Evolutionary conservation across 2,329 filamentous ascomycete species (phyloP).

Genomic region (Xylaria sp.): DNA sequence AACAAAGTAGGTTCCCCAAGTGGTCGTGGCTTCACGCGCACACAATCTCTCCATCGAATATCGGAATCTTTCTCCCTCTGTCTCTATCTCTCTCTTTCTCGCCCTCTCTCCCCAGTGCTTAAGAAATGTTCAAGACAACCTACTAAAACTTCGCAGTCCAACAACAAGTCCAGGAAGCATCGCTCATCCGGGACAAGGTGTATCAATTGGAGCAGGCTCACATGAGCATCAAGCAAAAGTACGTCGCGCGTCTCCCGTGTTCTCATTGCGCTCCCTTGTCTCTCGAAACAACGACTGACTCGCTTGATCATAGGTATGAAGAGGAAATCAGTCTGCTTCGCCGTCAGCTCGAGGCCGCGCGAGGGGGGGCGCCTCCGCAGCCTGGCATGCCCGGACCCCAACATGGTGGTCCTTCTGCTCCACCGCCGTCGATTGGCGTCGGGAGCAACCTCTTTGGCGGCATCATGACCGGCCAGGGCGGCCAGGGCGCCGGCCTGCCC

Average conservation of each 20-base stretch:
- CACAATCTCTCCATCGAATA: too few species aligned
- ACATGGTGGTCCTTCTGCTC: slow-evolving; percentile 80
- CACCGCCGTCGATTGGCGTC: slow-evolving; percentile 88
- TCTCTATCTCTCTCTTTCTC: too few species aligned
- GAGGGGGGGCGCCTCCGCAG: slow-evolving; percentile 66
- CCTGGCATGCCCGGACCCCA: slow-evolving; percentile 73
- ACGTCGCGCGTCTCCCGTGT: slow-evolving; percentile 50
- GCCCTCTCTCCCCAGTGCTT: background rate
- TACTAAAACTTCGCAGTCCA: slow-evolving; percentile 70
- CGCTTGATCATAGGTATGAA: slow-evolving; percentile 75
- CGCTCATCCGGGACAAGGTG: slow-evolving; percentile 91
- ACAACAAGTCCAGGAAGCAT: slow-evolving; percentile 92
- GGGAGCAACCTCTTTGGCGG: slow-evolving; percentile 94
- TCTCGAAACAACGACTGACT: slow-evolving; percentile 18
- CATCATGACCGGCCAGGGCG: slow-evolving; percentile 90
- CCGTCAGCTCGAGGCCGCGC: slow-evolving; percentile 83
- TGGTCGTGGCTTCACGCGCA: too few species aligned
- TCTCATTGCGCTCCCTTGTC: background rate
- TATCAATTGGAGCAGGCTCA: slow-evolving; percentile 93
- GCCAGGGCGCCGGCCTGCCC: slow-evolving; percentile 85
- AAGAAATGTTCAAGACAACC: slow-evolving; percentile 18
- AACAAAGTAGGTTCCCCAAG: slow-evolving; percentile 80
- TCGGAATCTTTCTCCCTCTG: too few species aligned
- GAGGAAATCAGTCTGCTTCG: slow-evolving; percentile 87
- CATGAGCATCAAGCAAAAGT: slow-evolving; percentile 91